phyloP scores from a whole-genome alignment of 202 grass and related monocot genomes.

The Brachypodium distachyon region DNA sequence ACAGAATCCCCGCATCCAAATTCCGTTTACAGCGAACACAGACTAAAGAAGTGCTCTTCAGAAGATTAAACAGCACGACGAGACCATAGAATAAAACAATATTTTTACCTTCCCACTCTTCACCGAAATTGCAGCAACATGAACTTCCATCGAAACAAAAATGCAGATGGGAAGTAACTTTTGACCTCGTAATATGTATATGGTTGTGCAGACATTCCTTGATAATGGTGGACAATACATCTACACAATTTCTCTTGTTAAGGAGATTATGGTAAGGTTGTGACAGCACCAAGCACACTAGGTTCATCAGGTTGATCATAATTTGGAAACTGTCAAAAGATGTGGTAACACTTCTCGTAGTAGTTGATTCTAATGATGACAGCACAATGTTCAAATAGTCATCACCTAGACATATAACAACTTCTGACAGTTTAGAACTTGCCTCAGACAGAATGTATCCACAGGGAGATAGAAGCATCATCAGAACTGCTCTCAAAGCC shows the following conservation, averaged over 20 bases:
- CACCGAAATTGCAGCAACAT: conserved; percentile 42
- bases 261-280: conserved; percentile 46
- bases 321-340: conserved; percentile 46
- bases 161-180: conserved; percentile 49
- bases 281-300: conserved; percentile 51
- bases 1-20: conserved; percentile 30
- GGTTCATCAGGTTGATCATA: conserved; percentile 50
- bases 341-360: conserved; percentile 34
- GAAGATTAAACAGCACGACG: conserved; percentile 52
- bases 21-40: conserved; percentile 35
- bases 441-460: conserved; percentile 54
- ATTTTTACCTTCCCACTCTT: conserved; percentile 71
- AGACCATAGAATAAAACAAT: conserved; percentile 64
- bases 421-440: conserved; percentile 48
- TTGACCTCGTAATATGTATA: conserved; percentile 46
- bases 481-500: conserved; percentile 62
- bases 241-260: conserved; percentile 31
- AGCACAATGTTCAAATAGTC: conserved; percentile 38
- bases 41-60: conserved; percentile 30
- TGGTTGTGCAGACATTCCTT: conserved; percentile 47
- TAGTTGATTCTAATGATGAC: conserved; percentile 51
- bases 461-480: conserved; percentile 77
- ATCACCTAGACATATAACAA: conserved; percentile 27
- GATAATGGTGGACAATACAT: conserved; percentile 46
- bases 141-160: conserved; percentile 49